phyloP scores from a whole-genome alignment of 805 yeast genomes.

The Wickerhamomyces rabaulensis region DNA sequence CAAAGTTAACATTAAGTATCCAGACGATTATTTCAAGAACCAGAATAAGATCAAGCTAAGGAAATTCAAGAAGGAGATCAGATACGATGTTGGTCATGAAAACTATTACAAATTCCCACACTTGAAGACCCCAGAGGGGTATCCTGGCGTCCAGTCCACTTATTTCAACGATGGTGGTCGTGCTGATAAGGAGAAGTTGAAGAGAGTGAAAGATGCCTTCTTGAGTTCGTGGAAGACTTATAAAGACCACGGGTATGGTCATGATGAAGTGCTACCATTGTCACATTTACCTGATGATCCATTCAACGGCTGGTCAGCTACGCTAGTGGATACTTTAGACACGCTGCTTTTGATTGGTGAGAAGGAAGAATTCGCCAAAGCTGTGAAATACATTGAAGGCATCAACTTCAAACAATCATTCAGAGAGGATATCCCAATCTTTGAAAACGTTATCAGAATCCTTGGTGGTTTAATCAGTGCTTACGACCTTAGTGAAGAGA shows the following conservation, averaged over 20 bases:
- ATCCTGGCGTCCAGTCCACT: constrained; percentile 26
- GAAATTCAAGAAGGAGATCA: constrained; percentile 14
- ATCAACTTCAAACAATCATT: constrained; percentile 36
- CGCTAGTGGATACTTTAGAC: constrained; percentile 47
- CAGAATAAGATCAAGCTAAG: constrained; percentile 17
- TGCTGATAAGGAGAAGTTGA: constrained; percentile 22
- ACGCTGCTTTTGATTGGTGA: constrained; percentile 44
- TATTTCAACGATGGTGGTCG: constrained; percentile 26
- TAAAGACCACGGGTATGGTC: constrained; percentile 37
- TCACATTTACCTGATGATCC: constrained; percentile 30
- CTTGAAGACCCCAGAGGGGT: constrained; percentile 9
- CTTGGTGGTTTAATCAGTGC: constrained; percentile 51
- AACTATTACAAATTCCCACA: constrained; percentile 20
- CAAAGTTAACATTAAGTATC: constrained; percentile 9
- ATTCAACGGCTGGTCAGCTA: constrained; percentile 47
- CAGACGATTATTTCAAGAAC: constrained; percentile 17
- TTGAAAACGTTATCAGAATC: constrained; percentile 47
- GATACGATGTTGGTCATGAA: constrained; percentile 20
- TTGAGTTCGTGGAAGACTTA: constrained; percentile 40
- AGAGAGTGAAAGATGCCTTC: constrained; percentile 32
- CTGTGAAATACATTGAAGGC: constrained; percentile 29
- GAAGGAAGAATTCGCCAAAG: constrained; percentile 32
- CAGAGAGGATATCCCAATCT: constrained; percentile 38
- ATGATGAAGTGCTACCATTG: constrained; percentile 40
- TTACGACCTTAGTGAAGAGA: constrained; percentile 40